Evolutionary conservation across 106 monocot genomes (phyloP), one percentile per base, ranked within the genome.

Genomic region (Vanilla planifolia): DNA sequence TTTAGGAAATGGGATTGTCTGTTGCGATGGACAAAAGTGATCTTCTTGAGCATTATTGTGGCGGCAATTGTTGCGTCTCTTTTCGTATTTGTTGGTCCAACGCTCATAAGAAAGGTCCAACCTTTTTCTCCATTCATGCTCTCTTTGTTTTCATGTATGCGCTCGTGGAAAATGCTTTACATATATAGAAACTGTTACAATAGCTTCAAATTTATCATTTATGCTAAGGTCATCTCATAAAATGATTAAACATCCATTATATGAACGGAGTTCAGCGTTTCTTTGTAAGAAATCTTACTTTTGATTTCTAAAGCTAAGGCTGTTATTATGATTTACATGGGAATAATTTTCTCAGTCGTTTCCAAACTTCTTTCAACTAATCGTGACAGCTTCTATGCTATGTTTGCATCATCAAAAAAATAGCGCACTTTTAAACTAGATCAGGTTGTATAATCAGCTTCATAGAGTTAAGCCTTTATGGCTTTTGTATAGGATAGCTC

Each of bases 41-140:
- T 59, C 23, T 19, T 37, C 58, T n/a, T 59, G 25, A 21, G 58
- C 30, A 21, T 59, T 33, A 16, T 59, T n/a, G 20, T 59, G 58
- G 35, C 22, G 13, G 30, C 21, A 4, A 36, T 9, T 20, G 15
- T 36, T 2, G 58, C 34, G 5, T 7, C 37, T 33, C 16, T 55
- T 33, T 33, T 37, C 2, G 0, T 59, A 7, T 59, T 59, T 37
- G 2, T 37, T 33, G 58, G 58, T 3, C n/a, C 58, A 0, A 0
- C 36, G 36, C 19, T 59, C 19, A 19, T 59, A 7, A 36, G 23
- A 37, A 59, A 35, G 35, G 58, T 59, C 15, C 15, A 16, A 24
- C 8, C 48, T 24, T 8, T 50, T 50, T 50, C 2, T 24, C 48
- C 24, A 9, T 19, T 5, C 20, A 45, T n/a, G 44, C 16, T 45